Conservation (phyloP, 2,329 filamentous ascomycete genomes). For the Cadophora malorum region DNA sequence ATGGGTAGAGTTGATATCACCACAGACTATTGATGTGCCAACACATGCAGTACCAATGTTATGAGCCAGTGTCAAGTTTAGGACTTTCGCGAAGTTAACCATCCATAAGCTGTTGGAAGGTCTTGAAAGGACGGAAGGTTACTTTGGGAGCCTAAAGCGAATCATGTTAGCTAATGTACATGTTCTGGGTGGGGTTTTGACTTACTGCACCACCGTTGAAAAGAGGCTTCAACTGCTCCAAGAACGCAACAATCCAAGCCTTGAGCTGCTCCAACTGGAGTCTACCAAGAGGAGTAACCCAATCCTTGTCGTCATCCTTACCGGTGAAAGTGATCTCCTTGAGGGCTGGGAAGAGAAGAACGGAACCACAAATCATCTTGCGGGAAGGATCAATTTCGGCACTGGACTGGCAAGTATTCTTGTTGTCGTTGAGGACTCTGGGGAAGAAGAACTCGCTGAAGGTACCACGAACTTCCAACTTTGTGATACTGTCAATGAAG, state of each 20-base stretch:
- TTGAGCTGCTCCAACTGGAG: not conserved
- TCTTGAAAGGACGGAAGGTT: constrained; percentile 12
- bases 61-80: not conserved
- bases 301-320: not conserved
- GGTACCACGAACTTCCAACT: constrained; percentile 2
- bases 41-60: not conserved
- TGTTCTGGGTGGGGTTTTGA: not conserved
- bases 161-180: not conserved
- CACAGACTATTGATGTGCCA: not conserved
- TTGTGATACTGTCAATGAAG: not conserved
- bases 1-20: not conserved
- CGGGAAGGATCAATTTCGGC: not conserved
- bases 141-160: not conserved
- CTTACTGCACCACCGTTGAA: not conserved
- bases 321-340: constrained; percentile 16
- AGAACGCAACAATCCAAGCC: not conserved
- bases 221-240: not conserved
- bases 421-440: not conserved
- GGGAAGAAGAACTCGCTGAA: not conserved
- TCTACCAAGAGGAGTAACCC: not conserved
- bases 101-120: constrained; percentile 3
- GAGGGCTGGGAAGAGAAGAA: not conserved
- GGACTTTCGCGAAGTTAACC: not conserved
- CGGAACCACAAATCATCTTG: not conserved
- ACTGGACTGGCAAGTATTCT: not conserved